Evolutionary conservation across 129 eudicot genomes (phyloP).

Genomic region (Rutidosis leptorrhynchoides): DNA sequence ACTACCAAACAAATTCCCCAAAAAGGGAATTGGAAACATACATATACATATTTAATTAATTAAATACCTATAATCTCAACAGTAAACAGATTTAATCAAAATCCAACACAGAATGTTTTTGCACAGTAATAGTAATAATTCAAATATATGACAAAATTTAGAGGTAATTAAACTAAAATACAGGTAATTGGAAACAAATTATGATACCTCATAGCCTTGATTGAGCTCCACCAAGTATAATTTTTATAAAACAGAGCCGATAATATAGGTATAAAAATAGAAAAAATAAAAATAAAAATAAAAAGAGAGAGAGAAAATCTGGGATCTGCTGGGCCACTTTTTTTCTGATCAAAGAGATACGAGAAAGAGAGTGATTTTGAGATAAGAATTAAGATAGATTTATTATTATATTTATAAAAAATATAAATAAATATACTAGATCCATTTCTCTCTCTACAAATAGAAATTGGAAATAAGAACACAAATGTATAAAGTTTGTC

Average conservation of each 20-base stretch:
- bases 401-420: not conserved
- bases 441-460: conserved; percentile 27
- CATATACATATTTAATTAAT: not conserved
- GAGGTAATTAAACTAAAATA: not conserved
- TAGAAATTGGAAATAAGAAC: conserved; percentile 25
- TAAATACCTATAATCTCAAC: conserved; percentile 20
- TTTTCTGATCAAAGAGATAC: conserved; percentile 41
- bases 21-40: conserved; percentile 15
- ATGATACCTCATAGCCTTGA: conserved; percentile 35
- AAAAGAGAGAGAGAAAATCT: conserved; percentile 17
- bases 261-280: not conserved
- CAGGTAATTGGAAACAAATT: not conserved
- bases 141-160: not conserved
- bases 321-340: conserved; percentile 46
- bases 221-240: conserved; percentile 15
- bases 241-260: not conserved
- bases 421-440: conserved; percentile 10
- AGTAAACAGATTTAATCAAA: conserved; percentile 17
- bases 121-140: conserved; percentile 1
- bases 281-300: conserved; percentile 9
- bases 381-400: conserved; percentile 32
- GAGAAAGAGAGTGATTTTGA: conserved; percentile 36
- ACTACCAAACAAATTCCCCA: conserved; percentile 28
- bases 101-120: not conserved
- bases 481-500: conserved; percentile 45